A percentile compares a stretch with the other conserved stretches of the same genome.
Evolutionary conservation across 306 rosid genomes (phyloP).

Genomic region (Dicorynia guianensis): DNA sequence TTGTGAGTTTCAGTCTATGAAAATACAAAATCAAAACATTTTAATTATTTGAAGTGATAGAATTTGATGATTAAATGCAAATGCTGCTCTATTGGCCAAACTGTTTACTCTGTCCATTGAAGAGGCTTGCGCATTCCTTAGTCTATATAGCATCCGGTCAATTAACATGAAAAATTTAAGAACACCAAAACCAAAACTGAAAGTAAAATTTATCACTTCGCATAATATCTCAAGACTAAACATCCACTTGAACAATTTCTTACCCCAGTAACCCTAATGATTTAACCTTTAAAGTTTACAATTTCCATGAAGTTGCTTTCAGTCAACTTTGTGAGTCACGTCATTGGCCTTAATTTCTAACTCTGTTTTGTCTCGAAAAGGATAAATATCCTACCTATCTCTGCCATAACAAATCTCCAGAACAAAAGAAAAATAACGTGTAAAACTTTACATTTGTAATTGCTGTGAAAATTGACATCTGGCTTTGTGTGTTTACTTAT

Average conservation of each 20-base stretch:
- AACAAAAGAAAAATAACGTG: slow-evolving; percentile 40
- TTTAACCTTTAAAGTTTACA: slow-evolving; percentile 27
- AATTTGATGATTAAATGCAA: no score
- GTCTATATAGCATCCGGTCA: no score
- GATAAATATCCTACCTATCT: slow-evolving; percentile 18
- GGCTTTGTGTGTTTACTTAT: slow-evolving; percentile 5
- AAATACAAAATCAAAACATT: no score
- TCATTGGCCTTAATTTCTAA: slow-evolving; percentile 11
- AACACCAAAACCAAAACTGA: no score
- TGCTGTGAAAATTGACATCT: slow-evolving; percentile 29
- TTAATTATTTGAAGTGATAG: no score
- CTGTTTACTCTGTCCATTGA: no score
- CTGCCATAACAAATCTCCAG: slow-evolving; percentile 15
- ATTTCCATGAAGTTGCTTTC: slow-evolving; percentile 4
- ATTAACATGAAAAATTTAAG: no score
- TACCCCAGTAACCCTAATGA: neutral
- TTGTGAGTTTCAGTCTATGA: no score
- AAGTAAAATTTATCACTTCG: no score
- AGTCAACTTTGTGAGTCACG: slow-evolving; percentile 11
- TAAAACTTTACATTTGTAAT: slow-evolving; percentile 46
- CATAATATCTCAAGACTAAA: neutral
- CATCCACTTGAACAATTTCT: slow-evolving; percentile 2
- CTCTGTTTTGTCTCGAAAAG: slow-evolving; percentile 17
- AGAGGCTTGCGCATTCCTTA: no score
- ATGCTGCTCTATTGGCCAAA: no score